Evolutionary conservation across 495 filamentous ascomycete species (phyloP), one percentile per base, ranked within the genome.

Genomic region (Patellaria atrata): DNA sequence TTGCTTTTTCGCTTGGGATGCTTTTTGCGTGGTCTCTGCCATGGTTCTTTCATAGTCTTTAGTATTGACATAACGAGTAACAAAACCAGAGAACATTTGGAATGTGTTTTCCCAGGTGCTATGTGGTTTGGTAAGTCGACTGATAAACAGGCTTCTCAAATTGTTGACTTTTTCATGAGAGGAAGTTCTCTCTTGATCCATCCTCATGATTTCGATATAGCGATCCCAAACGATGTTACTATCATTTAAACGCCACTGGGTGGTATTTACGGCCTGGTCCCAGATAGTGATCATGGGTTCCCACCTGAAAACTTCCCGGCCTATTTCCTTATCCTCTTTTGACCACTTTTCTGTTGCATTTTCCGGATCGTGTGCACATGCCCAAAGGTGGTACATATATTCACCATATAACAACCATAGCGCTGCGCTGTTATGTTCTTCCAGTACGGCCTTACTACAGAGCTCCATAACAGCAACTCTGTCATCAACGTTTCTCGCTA

Each of bases 201-300:
- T 56, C 36, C 68, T 48, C 17, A 73, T 47, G 13, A 79, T 53
- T 19, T 78, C 65, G 7, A 73, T 59, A 33, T 76, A 86, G 38
- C 74, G 76, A 51, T 93, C 73, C 86, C 86, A 97, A n/a, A 94
- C 66, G 31, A 75, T 47, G 47, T 89, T 71, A 58, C 86, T 93
- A 50, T 93, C 82, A 47, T 75, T 69, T 38, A 94, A 68, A 45
- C 80, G 76, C 60, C 77, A 83, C 48, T 77, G 71, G 10, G 82
- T 89, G 16, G 77, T 74, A 29, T 80, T 71, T 26, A 78, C 75
- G 17, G 71, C 89, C 29, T 77, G 64, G 48, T 79, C 68, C 77
- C 85, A 92, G 7, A 85, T 75, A 24, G 77, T 71, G 20, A 91
- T 48, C 33, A 89, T 71, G 22, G 66, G 64, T 26, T 86, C 75